Conservation (phyloP, 2,329 filamentous ascomycete species). For the Pyrenophora seminiperda region DNA sequence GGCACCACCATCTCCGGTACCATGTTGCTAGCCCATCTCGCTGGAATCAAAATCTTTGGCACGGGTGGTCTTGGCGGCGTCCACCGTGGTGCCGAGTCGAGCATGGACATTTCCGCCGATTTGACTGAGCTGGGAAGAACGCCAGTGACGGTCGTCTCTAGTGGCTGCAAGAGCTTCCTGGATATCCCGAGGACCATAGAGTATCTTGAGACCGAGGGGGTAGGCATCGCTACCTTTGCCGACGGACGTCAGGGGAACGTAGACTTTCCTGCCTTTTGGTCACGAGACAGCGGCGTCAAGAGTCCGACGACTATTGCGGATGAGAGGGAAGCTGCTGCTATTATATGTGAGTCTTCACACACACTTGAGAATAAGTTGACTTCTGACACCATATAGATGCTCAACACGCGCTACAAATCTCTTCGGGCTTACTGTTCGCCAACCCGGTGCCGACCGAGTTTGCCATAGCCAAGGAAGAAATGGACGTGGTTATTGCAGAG, state of each 20-base stretch:
- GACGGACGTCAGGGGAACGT: slow-evolving; percentile 74
- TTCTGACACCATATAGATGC: slow-evolving; percentile 58
- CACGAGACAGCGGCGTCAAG: slow-evolving; percentile 79
- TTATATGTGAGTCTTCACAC: slow-evolving; percentile 65
- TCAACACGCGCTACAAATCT: slow-evolving; percentile 72
- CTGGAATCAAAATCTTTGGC: slow-evolving; percentile 90
- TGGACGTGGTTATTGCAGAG: slow-evolving; percentile 49
- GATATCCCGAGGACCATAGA: slow-evolving; percentile 91
- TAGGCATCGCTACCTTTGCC: slow-evolving; percentile 85
- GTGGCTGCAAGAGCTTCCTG: slow-evolving; percentile 94
- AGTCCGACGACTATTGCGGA: slow-evolving; percentile 77
- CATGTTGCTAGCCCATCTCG: slow-evolving; percentile 84
- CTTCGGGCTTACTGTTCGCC: slow-evolving; percentile 83
- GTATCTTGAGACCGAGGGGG: slow-evolving; percentile 73
- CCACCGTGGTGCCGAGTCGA: slow-evolving; percentile 82
- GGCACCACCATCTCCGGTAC: slow-evolving; percentile 94
- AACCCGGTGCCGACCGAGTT: slow-evolving; percentile 79
- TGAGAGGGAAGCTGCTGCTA: slow-evolving; percentile 84
- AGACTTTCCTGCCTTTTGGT: slow-evolving; percentile 93
- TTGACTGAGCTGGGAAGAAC: slow-evolving; percentile 91
- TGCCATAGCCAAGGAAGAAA: slow-evolving; percentile 66
- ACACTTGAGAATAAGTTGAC: too few species aligned
- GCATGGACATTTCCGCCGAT: slow-evolving; percentile 94
- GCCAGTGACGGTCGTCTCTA: slow-evolving; percentile 83
- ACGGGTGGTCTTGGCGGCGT: slow-evolving; percentile 95